Evolutionary conservation across 2,329 filamentous ascomycete genomes (phyloP).

Genomic region (Elsinoe batatas): DNA sequence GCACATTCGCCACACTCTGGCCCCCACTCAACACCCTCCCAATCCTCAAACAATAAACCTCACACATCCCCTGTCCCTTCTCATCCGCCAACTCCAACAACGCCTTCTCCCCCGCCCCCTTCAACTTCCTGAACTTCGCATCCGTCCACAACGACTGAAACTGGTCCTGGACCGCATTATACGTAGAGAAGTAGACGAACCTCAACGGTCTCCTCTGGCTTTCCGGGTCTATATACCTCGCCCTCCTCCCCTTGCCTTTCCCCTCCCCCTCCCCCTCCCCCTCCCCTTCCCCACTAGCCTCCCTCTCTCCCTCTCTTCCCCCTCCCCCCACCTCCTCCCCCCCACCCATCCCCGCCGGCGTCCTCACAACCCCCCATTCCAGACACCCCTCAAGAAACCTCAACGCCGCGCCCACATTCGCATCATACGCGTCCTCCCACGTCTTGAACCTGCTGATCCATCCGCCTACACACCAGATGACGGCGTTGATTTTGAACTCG

Average conservation of each 20-base stretch:
- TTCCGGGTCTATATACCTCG: slow-evolving; percentile 18
- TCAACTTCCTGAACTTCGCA: slow-evolving; percentile 26
- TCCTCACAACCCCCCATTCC: not conserved
- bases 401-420: slow-evolving; percentile 24
- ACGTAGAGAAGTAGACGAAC: slow-evolving; percentile 34
- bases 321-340: slow-evolving; percentile 19
- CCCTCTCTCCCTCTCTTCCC: slow-evolving; percentile 21
- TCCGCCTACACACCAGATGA: slow-evolving; percentile 21
- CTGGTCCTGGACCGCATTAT: slow-evolving; percentile 32
- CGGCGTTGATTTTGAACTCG: not conserved
- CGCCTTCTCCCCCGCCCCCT: slow-evolving; percentile 30
- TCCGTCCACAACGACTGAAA: slow-evolving; percentile 30
- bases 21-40: slow-evolving; percentile 25
- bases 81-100: slow-evolving; percentile 25
- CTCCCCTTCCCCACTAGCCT: slow-evolving; percentile 23
- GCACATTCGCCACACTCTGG: slow-evolving; percentile 24
- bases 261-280: slow-evolving; percentile 15
- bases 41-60: slow-evolving; percentile 26
- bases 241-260: slow-evolving; percentile 16
- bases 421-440: slow-evolving; percentile 24
- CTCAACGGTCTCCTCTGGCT: slow-evolving; percentile 26
- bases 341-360: slow-evolving; percentile 12
- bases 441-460: slow-evolving; percentile 20
- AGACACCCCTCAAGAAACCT: slow-evolving; percentile 8
- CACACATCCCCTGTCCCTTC: slow-evolving; percentile 25